phyloP scores from a whole-genome alignment of 495 filamentous ascomycete genomes.

The Lasiosphaeria ovina region DNA sequence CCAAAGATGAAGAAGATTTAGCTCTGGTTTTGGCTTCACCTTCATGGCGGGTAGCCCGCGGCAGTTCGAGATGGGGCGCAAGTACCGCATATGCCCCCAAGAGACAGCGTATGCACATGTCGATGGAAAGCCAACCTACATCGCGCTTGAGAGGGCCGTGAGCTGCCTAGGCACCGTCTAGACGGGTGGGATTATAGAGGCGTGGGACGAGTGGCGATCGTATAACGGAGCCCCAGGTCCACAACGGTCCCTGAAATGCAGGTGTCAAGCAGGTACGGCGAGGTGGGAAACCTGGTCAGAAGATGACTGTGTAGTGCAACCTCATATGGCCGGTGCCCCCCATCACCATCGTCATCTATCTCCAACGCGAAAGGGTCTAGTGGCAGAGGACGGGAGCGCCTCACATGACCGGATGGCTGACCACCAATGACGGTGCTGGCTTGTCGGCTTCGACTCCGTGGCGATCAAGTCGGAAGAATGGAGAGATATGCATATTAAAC shows the following conservation, averaged over 20 bases:
- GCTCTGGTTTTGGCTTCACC: not conserved
- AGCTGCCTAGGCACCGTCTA: not conserved
- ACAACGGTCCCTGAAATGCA: constrained; percentile 23
- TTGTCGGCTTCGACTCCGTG: constrained; percentile 14
- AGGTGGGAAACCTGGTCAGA: constrained; percentile 32
- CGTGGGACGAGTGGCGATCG: constrained; percentile 22
- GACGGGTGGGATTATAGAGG: constrained; percentile 2
- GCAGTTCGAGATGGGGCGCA: not conserved
- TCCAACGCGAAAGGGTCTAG: constrained; percentile 25
- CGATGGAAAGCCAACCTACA: no score
- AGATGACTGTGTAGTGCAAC: constrained; percentile 20
- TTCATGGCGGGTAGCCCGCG: constrained; percentile 5
- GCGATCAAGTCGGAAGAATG: constrained; percentile 25
- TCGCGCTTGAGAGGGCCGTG: no score
- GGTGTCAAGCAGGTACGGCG: constrained; percentile 31
- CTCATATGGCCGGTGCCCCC: constrained; percentile 17
- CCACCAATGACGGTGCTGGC: constrained; percentile 15
- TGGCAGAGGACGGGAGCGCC: constrained; percentile 9
- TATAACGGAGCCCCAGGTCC: constrained; percentile 9
- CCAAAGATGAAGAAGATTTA: not conserved
- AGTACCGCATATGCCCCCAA: not conserved
- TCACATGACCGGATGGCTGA: constrained; percentile 22
- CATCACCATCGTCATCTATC: constrained; percentile 28
- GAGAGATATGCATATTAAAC: constrained; percentile 22
- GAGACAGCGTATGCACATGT: no score